Base-by-base conservation (phyloP, 352 stramenopile species). In the Globisporangium ultimum region DNA sequence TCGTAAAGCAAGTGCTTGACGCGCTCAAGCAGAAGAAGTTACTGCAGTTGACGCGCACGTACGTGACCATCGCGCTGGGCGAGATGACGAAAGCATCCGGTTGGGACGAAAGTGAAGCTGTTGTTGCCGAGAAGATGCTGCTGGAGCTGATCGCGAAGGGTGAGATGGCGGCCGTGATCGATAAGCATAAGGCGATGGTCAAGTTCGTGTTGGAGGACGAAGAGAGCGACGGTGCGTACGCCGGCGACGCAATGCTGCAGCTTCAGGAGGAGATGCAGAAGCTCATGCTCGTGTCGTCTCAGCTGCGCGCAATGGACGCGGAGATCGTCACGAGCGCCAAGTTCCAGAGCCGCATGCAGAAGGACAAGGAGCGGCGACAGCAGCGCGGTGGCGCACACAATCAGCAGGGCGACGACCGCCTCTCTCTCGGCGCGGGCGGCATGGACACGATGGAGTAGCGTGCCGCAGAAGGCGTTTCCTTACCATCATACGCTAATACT, bases 261-360 rank as follows among this genome's bases (percentile, higher is more conserved):
- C 61, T 93, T 20, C 76, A 91, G 60, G 42, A 63, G n/a, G 84
- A 90, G 58, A 89, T 93, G 78, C 73, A 89, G 47, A 88, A 82
- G 64, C 67, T 93, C 21, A 66, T 90, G 53, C 41, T 74, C 36
- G 76, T 93, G 38, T 79, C 84, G 15, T 65, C 72, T n/a, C 79
- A 89, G 58, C 64, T 91, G 51, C 80, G 80, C n/a, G 62, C 68
- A 46, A 85, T 93, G 74, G 84, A 93, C 61, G 72, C 79, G n/a
- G 84, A 93, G 63, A 67, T 93, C 17, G 80, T 93, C 4, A 91
- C 81, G 59, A 91, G 82, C 57, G 55, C 74, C 58, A 91, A 91
- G 60, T 93, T 93, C 63, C 80, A 91, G 63, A 76, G 66, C 54
- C 80, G 78, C 47, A 41, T 82, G 66, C 75, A 86, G 55, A 90